Evolutionary conservation across 148 eudicot genomes (phyloP).

Genomic region (Rheum nobile): DNA sequence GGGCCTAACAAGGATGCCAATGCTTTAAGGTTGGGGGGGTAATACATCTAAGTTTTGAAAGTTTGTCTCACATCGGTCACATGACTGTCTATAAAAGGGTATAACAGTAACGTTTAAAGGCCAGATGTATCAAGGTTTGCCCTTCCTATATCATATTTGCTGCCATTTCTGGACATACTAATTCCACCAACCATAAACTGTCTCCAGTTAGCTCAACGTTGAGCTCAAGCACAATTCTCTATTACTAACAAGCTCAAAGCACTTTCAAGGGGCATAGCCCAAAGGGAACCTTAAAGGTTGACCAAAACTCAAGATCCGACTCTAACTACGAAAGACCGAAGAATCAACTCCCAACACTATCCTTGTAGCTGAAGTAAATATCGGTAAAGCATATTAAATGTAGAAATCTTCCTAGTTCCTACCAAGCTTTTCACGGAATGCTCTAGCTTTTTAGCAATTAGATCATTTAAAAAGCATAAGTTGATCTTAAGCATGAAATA

Average conservation of each 20-base stretch:
- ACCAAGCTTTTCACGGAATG: neutral
- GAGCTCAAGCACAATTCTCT: neutral
- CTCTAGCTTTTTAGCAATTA: neutral
- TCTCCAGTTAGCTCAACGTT: neutral
- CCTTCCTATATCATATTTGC: neutral
- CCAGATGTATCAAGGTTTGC: neutral
- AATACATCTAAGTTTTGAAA: too few species aligned
- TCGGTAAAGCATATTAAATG: neutral
- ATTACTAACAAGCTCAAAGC: neutral
- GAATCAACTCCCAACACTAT: neutral
- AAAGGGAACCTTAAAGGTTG: neutral
- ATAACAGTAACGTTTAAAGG: neutral
- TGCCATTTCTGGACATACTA: neutral
- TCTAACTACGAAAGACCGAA: neutral
- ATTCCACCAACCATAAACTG: neutral
- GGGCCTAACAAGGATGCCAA: too few species aligned
- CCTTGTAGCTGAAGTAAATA: neutral
- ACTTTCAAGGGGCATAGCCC: neutral
- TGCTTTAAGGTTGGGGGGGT: too few species aligned
- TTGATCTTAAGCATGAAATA: neutral
- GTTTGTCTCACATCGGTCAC: too few species aligned
- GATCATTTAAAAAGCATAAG: neutral
- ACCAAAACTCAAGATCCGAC: neutral
- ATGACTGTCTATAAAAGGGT: neutral
- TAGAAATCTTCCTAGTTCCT: neutral